Evolutionary conservation across 2,329 filamentous ascomycete species (phyloP), one percentile per base, ranked within the genome.

Genomic region (Phaeosphaeriaceae sp.): DNA sequence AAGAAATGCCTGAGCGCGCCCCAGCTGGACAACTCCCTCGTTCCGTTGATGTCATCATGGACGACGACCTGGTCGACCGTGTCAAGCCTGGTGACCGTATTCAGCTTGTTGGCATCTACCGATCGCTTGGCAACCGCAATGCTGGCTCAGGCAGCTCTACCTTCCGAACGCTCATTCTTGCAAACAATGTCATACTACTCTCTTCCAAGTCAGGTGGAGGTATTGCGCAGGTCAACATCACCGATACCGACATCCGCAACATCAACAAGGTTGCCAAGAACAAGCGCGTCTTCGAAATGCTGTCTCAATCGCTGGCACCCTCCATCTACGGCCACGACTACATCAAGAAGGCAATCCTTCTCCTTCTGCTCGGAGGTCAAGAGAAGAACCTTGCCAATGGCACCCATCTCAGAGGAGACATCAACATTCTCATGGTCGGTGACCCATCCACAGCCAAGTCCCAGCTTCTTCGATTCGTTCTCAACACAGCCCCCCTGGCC

Each of bases 311-410:
- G 1, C 84, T 99, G 21, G 95, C 95, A 1, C 95, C 95, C 0
- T 97, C 94, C 80, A 99, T 99, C 59, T 97, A 93, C 72, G 95
- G 95, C 0, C 95, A 99, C 71, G 94, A 96, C 72, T 91, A 97
- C 77, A 96, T 99, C 81, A 99, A 99, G 80, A 97, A 96, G 79
- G 95, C 95, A 0, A 97, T 99, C 65, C 81, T 99, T 30, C 87
- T 99, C 50, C 96, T 98, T 92, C 85, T 99, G 26, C 83, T 99
- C 15, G 92, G 95, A 72, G 95, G 95, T 58, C 93, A 97, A 86
- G 95, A 99, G 83, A 99, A 99, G 85, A 99, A 99, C 72, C 80
- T 99, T 56, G 95, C 98, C 64, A 99, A 99, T 70, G 95, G 95
- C 58, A 98, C 95, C 1, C 95, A 99, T 86, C 81, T 99, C 76